Base-by-base conservation (phyloP, 2,329 filamentous ascomycete species). In the Lecanicillium sp. region DNA sequence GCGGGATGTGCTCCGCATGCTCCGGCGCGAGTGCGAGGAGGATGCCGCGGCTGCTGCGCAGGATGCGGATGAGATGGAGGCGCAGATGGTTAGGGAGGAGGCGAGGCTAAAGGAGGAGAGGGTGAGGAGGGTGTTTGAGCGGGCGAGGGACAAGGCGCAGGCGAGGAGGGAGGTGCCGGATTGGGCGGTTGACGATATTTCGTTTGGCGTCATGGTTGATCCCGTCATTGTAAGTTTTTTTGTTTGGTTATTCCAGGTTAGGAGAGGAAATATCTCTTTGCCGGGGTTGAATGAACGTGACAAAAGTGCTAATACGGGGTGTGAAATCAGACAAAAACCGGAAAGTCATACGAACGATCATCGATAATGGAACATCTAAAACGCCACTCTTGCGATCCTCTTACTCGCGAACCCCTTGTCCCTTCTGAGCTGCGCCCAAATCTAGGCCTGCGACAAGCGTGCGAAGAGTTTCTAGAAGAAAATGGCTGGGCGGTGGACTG, bases 401-500 rank as follows among this genome's bases (percentile, higher is more conserved):
- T 96, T 27, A 95, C 90, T 1, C 71, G 90, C 30, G 82, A 88
- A 45, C 78, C 83, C 0, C 69, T 95, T 35, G 63, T 62, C 0
- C 67, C 77, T 1, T 64, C 69, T 2, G 87, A 95, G 32, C 59
- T 96, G 38, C 71, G 88, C 30, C 83, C 86, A 0, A 96, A 96
- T 56, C 70, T 94, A 32, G 83, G 75, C 1, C 67, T 96, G 42
- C 86, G 81, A 57, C 75, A 85, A 38, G 90, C 86, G 0, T 94
- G 87, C 54, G 79, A 85, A 33, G 85, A 92, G 48, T 96, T 94
- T 51, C 65, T 95, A 42, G 73, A 84, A 19, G 68, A 85, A 49
- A 95, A 95, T 51, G 89, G 87, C 9, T 95, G 92, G 85, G 87
- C 88, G 1, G 88, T 85, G 29, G 89, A 95, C 57, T 96, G 85